Base-by-base conservation (phyloP, 495 filamentous ascomycete species). In the Tuber magnatum region DNA sequence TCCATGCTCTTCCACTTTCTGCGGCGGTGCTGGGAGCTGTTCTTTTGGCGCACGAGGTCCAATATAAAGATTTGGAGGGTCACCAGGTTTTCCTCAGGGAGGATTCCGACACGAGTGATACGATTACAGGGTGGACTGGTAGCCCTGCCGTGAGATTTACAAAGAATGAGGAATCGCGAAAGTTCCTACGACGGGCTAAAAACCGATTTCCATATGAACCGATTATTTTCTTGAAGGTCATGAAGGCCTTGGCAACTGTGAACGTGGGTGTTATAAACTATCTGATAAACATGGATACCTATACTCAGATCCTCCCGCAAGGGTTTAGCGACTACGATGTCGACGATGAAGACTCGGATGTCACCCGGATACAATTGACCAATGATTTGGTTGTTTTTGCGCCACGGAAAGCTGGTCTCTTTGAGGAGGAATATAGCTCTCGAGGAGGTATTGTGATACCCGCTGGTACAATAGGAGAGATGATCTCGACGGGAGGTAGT, bases 121-220 rank as follows among this genome's bases (percentile, higher is more conserved):
- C 74, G 41, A 46, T 77, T 39, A 69, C 76, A 44, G 77, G 77
- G 24, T 82, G 80, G 80, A 74, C 73, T 20, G 80, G 80, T 28
- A 77, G 74, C 38, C 43, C 80, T 20, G 77, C 74, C 3, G 70
- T 71, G 32, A 81, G 80, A 41, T 81, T 79, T 44, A 75, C 51
- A 65, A 69, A 48, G 32, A 74, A 81, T 61, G 71, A 61, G 32
- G 75, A 74, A 32, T 73, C 80, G 39, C 43, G 77, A 65, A 51
- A 73, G 56, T 77, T 83, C 32, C 73, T 83, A 42, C 81, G 41
- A 61, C 83, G 32, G 71, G 89, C 95, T 3, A 87, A 89, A 35
- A 87, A 87, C 72, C 90, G 94, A 68, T 98, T 93, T 83, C 95
- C 95, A 1, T 93, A 92, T 83, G 95, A 99, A 83, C 89, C 90